These are phyloP conservation scores for Xylaria bambusicola DNA, from an alignment of 495 filamentous ascomycete species.

Conservation along the genomic window DNA sequence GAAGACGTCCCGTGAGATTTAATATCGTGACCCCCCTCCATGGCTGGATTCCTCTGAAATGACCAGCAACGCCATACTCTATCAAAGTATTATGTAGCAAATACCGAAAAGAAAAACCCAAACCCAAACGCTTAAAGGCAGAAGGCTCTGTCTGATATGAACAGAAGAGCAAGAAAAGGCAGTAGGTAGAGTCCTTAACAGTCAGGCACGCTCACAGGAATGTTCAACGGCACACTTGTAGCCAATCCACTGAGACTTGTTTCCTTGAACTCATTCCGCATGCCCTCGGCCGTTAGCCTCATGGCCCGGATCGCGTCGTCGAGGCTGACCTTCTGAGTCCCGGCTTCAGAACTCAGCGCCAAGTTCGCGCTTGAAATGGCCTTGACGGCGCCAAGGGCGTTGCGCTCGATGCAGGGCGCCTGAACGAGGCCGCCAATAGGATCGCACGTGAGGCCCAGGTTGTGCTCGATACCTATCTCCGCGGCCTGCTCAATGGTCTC, in stretches of 20 bases:
- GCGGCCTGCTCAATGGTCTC: slow-evolving; percentile 40
- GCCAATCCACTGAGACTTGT: slow-evolving; percentile 39
- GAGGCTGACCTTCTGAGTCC: slow-evolving; percentile 36
- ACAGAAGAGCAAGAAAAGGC: not conserved
- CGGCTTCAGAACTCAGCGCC: slow-evolving; percentile 36
- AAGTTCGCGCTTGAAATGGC: slow-evolving; percentile 40
- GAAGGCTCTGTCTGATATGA: too few relatives aligned
- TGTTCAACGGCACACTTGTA: slow-evolving; percentile 37
- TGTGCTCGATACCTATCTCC: slow-evolving; percentile 42
- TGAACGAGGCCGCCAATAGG: slow-evolving; percentile 39
- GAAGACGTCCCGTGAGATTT: not conserved
- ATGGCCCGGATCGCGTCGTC: slow-evolving; percentile 40
- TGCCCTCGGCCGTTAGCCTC: slow-evolving; percentile 37
- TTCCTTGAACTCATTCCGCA: slow-evolving; percentile 43
- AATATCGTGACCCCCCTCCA: not conserved
- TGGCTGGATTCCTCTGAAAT: not conserved
- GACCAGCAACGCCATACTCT: slow-evolving; percentile 6
- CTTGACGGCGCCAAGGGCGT: slow-evolving; percentile 39
- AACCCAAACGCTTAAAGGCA: not conserved
- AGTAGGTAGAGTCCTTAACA: slow-evolving; percentile 25
- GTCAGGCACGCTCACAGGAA: slow-evolving; percentile 40
- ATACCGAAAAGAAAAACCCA: not conserved
- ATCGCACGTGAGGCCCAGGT: slow-evolving; percentile 38
- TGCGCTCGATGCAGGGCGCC: slow-evolving; percentile 40
- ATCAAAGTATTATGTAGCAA: not conserved